phyloP scores from a whole-genome alignment of 257 asterid genomes.

The Ballota nigra region DNA sequence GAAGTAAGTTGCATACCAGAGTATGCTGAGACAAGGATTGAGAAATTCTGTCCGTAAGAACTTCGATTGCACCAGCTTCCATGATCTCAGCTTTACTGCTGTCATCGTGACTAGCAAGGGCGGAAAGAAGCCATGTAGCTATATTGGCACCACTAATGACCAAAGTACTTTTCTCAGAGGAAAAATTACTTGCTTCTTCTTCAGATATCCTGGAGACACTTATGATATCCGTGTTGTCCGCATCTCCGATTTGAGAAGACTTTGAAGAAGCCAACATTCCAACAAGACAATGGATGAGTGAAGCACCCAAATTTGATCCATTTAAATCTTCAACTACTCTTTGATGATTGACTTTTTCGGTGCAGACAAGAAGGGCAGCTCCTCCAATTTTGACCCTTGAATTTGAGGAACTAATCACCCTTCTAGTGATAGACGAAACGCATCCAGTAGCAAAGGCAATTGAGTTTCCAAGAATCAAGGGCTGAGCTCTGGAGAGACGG shows the following conservation, averaged over 20 bases:
- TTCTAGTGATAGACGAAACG: conserved; percentile 62
- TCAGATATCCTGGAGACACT: conserved; percentile 66
- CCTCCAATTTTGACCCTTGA: conserved; percentile 81
- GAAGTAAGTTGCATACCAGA: conserved; percentile 46
- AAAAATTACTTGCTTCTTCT: conserved; percentile 44
- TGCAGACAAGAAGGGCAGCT: conserved; percentile 87
- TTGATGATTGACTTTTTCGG: conserved; percentile 78
- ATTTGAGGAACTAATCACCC: conserved; percentile 67
- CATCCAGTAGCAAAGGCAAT: conserved; percentile 72
- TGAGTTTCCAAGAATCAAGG: conserved; percentile 63
- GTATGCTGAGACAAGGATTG: conserved; percentile 60
- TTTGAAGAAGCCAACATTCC: conserved; percentile 60
- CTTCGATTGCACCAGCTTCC: conserved; percentile 95
- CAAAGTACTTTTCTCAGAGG: conserved; percentile 59
- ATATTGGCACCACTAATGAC: conserved; percentile 69
- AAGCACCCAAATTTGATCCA: conserved; percentile 54
- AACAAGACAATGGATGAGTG: conserved; percentile 77
- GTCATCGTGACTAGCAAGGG: conserved; percentile 75
- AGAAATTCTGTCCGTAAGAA: conserved; percentile 77
- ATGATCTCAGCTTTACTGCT: conserved; percentile 67
- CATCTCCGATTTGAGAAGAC: conserved; percentile 51
- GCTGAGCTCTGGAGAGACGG: conserved; percentile 71
- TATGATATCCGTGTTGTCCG: conserved; percentile 46
- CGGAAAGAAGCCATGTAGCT: conserved; percentile 88
- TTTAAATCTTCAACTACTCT: conserved; percentile 73